Evolutionary conservation across 1,284 basidiomycete species (phyloP).

Genomic region (Cutaneotrichosporon sp.): DNA sequence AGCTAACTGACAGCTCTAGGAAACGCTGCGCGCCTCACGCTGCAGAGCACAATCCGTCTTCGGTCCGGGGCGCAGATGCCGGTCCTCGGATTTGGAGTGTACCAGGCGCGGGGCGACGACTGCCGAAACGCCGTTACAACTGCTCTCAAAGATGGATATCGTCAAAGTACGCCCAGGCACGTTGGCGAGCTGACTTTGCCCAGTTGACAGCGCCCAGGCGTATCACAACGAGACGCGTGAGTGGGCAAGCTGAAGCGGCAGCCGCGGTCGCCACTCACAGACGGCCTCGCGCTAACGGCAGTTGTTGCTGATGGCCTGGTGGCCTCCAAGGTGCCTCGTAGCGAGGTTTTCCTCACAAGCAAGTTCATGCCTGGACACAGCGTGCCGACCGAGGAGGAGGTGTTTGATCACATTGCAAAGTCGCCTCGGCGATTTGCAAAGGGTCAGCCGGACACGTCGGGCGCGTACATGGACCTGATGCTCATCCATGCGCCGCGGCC

Average conservation of each 20-base stretch:
- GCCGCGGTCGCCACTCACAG: neutral
- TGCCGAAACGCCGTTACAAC: conserved; percentile 58
- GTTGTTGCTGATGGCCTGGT: conserved; percentile 30
- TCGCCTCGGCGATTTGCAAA: conserved; percentile 21
- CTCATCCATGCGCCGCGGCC: conserved; percentile 57
- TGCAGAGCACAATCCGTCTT: conserved; percentile 37
- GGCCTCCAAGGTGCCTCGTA: conserved; percentile 31
- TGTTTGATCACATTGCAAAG: conserved; percentile 33
- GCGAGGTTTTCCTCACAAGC: conserved; percentile 51
- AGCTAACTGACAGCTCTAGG: neutral
- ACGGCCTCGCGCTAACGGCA: conserved; percentile 7
- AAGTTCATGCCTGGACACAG: conserved; percentile 58
- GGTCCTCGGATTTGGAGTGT: conserved; percentile 75
- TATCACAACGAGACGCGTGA: conserved; percentile 74
- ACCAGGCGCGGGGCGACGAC: conserved; percentile 59
- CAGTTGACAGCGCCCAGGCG: conserved; percentile 54
- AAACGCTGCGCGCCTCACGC: conserved; percentile 16
- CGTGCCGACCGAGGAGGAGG: conserved; percentile 48
- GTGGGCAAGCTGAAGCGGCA: conserved; percentile 44
- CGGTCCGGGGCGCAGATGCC: conserved; percentile 54
- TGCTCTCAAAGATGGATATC: conserved; percentile 69
- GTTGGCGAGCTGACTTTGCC: conserved; percentile 10
- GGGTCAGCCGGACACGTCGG: conserved; percentile 5
- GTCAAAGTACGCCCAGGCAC: conserved; percentile 48
- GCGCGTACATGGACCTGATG: conserved; percentile 65